Percentiles rank a stretch among this genome's conserved stretches.
Conservation (phyloP, 164 flowering plant genomes). For the Echeveria elegans region DNA sequence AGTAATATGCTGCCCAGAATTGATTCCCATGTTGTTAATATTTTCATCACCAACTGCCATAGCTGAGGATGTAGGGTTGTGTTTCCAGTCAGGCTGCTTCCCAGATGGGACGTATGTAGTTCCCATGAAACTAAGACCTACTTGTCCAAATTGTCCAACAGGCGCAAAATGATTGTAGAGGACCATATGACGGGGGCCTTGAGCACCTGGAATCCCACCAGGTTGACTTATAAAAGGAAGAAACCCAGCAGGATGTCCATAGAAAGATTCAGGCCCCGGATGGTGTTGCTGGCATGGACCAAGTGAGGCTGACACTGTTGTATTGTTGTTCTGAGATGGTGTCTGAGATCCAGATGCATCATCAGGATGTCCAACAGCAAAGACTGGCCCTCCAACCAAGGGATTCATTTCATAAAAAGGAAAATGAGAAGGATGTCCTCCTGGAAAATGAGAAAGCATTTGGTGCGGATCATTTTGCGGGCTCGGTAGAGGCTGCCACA, state of each 20-base stretch:
- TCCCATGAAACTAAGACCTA: conserved; percentile 95
- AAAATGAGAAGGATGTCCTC: conserved; percentile 65
- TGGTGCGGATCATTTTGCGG: conserved; percentile 64
- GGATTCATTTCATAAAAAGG: conserved; percentile 90
- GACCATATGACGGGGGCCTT: conserved; percentile 92
- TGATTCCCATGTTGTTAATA: conserved; percentile 41
- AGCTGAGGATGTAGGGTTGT: conserved; percentile 50
- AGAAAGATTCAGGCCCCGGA: conserved; percentile 76
- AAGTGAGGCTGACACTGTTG: conserved; percentile 47
- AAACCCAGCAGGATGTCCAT: conserved; percentile 78
- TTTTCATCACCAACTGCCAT: conserved; percentile 52
- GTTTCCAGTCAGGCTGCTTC: conserved; percentile 96
- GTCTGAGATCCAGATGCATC: conserved; percentile 55
- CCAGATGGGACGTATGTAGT: conserved; percentile 85
- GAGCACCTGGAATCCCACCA: conserved; percentile 81
- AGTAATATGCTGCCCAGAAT: conserved; percentile 47
- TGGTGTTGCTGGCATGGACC: conserved; percentile 79
- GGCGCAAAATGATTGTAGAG: conserved; percentile 96
- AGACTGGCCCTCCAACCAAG: conserved; percentile 70
- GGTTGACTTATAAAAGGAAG: conserved; percentile 76
- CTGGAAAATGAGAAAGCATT: conserved; percentile 78
- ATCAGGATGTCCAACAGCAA: conserved; percentile 77
- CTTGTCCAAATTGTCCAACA: conserved; percentile 92
- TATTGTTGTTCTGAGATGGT: conserved; percentile 48
- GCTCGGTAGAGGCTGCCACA: conserved; percentile 78